Evolutionary conservation across 2,329 filamentous ascomycete species (phyloP), one percentile per base, ranked within the genome.

Genomic region (Talaromyces atroroseus): DNA sequence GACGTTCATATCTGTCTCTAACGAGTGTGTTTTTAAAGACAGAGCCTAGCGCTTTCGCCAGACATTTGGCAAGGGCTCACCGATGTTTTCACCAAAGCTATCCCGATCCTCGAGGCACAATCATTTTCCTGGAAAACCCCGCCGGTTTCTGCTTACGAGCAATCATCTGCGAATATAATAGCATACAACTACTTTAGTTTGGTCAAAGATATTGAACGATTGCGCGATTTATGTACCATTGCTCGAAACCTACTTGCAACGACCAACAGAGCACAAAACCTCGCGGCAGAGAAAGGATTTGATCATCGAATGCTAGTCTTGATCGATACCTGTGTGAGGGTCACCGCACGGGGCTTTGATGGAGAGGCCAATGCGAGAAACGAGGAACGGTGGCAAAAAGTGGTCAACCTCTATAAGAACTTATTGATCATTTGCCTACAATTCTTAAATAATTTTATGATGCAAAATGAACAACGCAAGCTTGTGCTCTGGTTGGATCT

Each of bases 401-500:
- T 85, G 54, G 82, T 86, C 59, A 84, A 83, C 64, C 78, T 82
- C 3, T 86, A 84, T 71, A 86, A 87, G 71, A 82, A 83, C 63
- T 73, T 86, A 18, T 74, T 86, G 63, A 85, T 86, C 55, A 85
- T 82, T 2, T 82, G 81, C 59, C 74, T 87, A n/a, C 84, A 86
- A 65, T 85, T 85, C 61, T 70, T 86, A 55, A 84, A 86, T 70
- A 86, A 86, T 61, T 78, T 86, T 49, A 82, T 85, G 48, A 83
- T 83, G 65, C 80, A 83, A 59, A 87, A 87, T 62, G 83, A 87
- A 68, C 78, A 83, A 58, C 75, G 82, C 40, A 86, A 87, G 64
- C 75, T 86, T 62, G 82, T 85, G 63, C 75, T 87, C 2, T 87
- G 83, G 83, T 70, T 86, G 38, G 81, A 84, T 66, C 73, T 87